phyloP scores from a whole-genome alignment of 345 rosid genomes.

The Eucalyptus leucophloia region DNA sequence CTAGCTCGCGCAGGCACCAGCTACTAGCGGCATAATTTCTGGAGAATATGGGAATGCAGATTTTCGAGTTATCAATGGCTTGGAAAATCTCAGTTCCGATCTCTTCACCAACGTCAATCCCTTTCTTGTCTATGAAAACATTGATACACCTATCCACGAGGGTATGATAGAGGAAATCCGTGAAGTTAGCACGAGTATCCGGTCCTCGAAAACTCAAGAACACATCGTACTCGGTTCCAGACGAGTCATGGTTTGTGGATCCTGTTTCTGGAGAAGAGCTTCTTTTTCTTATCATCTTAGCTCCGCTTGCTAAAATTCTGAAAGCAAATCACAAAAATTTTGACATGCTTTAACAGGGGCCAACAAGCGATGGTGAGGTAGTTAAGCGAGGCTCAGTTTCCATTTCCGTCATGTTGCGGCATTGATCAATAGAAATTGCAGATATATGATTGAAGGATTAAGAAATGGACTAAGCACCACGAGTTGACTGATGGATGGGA shows the following conservation, averaged over 20 bases:
- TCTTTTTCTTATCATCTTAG: neutral
- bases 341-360: neutral
- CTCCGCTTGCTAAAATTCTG: neutral
- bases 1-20: neutral
- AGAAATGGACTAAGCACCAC: neutral
- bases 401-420: neutral
- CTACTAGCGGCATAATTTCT: neutral
- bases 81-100: neutral
- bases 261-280: neutral
- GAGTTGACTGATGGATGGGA: too few relatives aligned
- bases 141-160: too few relatives aligned
- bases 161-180: neutral
- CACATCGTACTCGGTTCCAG: rapidly evolving
- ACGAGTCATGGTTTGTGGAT: neutral
- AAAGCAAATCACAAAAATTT: neutral
- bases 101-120: neutral
- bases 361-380: neutral
- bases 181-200: neutral
- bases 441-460: neutral
- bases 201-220: neutral
- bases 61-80: neutral
- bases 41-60: neutral
- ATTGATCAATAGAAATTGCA: neutral
- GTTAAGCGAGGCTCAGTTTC: neutral
- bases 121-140: neutral